Evolutionary conservation across 2,329 filamentous ascomycete genomes (phyloP).

Genomic region (Amylocarpus encephaloides): DNA sequence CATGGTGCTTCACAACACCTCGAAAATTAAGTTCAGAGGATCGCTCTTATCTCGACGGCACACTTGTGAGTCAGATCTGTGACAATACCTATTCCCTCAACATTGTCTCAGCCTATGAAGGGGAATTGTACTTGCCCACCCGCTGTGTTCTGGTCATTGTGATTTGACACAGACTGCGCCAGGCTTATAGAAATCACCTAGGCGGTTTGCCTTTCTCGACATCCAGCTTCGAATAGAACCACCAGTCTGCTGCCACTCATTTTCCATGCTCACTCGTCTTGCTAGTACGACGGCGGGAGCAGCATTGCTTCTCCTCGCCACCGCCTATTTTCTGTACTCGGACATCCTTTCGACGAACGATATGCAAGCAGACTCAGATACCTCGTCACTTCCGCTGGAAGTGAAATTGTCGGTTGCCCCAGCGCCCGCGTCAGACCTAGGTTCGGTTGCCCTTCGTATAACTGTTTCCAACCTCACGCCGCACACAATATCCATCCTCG

Average conservation of each 20-base stretch:
- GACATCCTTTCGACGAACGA: background rate
- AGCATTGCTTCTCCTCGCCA: background rate
- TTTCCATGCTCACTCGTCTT: background rate
- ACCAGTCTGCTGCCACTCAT: background rate
- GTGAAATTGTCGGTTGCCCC: constrained; percentile 5
- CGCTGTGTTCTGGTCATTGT: too few species aligned
- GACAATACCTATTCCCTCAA: too few species aligned
- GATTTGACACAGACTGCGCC: too few species aligned
- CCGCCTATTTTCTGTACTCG: background rate
- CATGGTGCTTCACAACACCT: too few species aligned
- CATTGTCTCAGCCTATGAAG: too few species aligned
- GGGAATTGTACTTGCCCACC: too few species aligned
- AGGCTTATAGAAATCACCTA: too few species aligned
- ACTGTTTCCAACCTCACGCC: constrained; percentile 25
- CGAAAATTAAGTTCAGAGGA: too few species aligned
- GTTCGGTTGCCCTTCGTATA: constrained; percentile 16
- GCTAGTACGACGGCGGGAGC: background rate
- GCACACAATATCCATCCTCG: constrained; percentile 31
- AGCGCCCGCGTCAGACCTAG: constrained; percentile 1
- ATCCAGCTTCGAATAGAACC: background rate
- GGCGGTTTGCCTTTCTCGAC: background rate
- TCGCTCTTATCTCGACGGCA: background rate
- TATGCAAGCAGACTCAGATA: background rate
- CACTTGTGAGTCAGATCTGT: background rate
- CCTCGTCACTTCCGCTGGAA: constrained; percentile 2